phyloP scores from a whole-genome alignment of 768 basidiomycete genomes.

The Holtermannia corniformis region DNA sequence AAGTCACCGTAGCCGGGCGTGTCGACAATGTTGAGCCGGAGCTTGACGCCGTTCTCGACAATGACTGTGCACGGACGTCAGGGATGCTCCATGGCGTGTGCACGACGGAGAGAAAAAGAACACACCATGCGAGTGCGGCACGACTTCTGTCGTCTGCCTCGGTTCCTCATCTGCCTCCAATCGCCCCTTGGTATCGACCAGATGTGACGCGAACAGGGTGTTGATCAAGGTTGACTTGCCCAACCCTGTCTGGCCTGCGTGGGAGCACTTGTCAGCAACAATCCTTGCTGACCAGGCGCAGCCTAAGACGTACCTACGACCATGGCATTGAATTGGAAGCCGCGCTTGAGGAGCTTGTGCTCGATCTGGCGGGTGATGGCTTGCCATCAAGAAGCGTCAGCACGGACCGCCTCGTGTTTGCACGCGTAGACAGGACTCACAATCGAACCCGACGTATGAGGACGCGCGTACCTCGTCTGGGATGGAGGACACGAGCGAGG shows the following conservation, averaged over 20 bases:
- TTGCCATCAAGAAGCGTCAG: conserved; percentile 5
- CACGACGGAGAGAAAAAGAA: conserved; percentile 10
- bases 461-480: conserved; percentile 74
- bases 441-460: conserved; percentile 95
- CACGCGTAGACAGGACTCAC: conserved; percentile 17
- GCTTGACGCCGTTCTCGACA: conserved; percentile 86
- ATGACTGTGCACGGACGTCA: conserved; percentile 54
- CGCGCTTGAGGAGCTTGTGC: conserved; percentile 96
- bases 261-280: not conserved
- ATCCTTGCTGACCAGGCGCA: not conserved
- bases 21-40: conserved; percentile 95
- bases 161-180: conserved; percentile 77
- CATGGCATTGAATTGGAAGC: conserved; percentile 99
- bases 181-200: conserved; percentile 95
- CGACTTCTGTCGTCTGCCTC: conserved; percentile 93
- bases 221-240: conserved; percentile 98
- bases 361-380: conserved; percentile 93
- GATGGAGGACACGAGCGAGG: conserved; percentile 42
- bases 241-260: conserved; percentile 82
- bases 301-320: conserved; percentile 63
- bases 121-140: conserved; percentile 85
- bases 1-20: conserved; percentile 98
- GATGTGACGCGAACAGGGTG: conserved; percentile 97
- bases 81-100: not conserved
- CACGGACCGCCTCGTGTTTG: not conserved